Evolutionary conservation across 2,329 filamentous ascomycete species (phyloP), one percentile per base, ranked within the genome.

Genomic region (Apiospora rasikravindrae): DNA sequence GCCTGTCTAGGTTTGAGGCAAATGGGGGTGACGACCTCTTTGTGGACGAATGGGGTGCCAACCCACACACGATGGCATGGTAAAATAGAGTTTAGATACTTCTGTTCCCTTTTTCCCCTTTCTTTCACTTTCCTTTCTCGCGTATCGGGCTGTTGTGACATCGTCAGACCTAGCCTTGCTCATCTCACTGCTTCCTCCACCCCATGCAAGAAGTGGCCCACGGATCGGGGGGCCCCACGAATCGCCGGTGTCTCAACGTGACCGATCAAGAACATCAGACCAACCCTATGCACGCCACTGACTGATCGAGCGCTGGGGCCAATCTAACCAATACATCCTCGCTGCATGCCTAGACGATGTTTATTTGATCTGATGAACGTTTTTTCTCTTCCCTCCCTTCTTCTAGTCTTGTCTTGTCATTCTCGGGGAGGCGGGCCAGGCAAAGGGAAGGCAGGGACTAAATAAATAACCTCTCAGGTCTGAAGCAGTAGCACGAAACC

Each of bases 201-300:
- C 29, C 53, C 53, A 37, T 61, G 26, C 53, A 40, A 40, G 33
- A 64, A 64, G 22, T 40, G 57, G 29, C 57, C 29, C 57, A 24
- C 33, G 33, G 57, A 64, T 64, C 57, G 29, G 33, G 33, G 49
- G 16, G 29, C 57, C 57, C 57, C 57, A 64, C 57, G 57, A 64
- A 29, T 64, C 57, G 57, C 33, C 16, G 57, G 57, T 64, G 57
- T 64, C 33, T 64, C 57, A 64, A 64, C 57, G 57, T 64, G 57
- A 64, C 57, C 57, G 57, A 64, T 64, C 22, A 64, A 40, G 33
- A 40, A 40, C 29, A 64, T 64, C 57, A 40, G 33, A 7, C 57
- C 57, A 64, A 64, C 57, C 57, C 57, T 64, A 64, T 64, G 57
- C 57, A 64, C 8, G 57, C 57, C 57, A 40, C 57, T 64, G 57